Evolutionary conservation across 495 filamentous ascomycete species (phyloP), one percentile per base, ranked within the genome.

Genomic region (Penicillium paradoxum): DNA sequence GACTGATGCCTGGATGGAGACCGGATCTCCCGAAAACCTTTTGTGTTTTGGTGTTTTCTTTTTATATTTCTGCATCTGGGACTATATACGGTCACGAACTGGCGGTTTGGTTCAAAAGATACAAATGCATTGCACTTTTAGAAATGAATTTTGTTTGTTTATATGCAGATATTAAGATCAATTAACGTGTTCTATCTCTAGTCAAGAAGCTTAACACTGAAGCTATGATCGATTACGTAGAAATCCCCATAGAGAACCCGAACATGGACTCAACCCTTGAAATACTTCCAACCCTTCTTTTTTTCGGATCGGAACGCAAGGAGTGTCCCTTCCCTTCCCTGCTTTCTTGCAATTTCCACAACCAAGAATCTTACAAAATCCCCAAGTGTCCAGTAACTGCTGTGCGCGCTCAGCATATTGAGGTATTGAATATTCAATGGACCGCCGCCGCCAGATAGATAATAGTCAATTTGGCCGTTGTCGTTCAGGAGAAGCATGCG

Each of bases 331-430:
- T 77, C 70, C 56, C 79, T 84, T 5, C 91, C 91, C 33, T 83
- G 79, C 63, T 74, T 78, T 52, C 92, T 73, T 8, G 92, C 91
- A 58, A 92, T 82, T 71, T 98, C 93, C 34, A 90, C 69, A 17
- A 96, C 92, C 46, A 97, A 63, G 63, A 97, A 84, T 33, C 91
- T 72, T 21, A 93, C 83, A 69, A 97, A 89, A 65, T 97, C 93
- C 51, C 79, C 77, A 57, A 85, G 82, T 9, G 80, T 79, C 93
- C 93, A 97, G 61, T 98, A 98, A 55, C 86, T 89, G 51, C 88
- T 90, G 69, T 98, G 93, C n/a, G 93, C 93, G 50, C 90, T 88
- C 53, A 98, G 69, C 92, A 98, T 98, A 57, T 95, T 96, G 4
- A 97, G 67, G 65, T 98, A 98, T 74, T 97, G 91, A 46, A 96